Conservation (phyloP, 169 alveolate species). For the Perkinsus olseni region DNA sequence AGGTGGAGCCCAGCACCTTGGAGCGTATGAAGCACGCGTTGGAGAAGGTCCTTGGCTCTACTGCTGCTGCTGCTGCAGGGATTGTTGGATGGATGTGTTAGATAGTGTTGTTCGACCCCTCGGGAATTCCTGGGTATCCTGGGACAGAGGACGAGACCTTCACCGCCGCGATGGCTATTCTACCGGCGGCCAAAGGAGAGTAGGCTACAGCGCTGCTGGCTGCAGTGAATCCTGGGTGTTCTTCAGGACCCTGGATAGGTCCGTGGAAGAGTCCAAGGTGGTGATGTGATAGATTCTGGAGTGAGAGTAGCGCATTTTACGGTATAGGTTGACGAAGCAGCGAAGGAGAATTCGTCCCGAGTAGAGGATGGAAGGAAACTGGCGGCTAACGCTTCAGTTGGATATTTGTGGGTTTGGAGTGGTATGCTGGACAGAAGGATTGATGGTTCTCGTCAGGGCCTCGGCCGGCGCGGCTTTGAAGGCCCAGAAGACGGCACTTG, state of each 20-base stretch:
- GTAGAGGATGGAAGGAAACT: neutral
- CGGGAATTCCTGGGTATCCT: neutral
- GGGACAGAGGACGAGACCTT: neutral
- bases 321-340: neutral
- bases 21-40: neutral
- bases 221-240: neutral
- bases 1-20: neutral
- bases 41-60: neutral
- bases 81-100: neutral
- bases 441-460: neutral
- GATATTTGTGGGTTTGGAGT: neutral
- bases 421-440: neutral
- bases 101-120: neutral
- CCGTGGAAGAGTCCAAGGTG: neutral
- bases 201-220: neutral
- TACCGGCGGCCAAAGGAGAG: neutral
- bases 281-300: neutral
- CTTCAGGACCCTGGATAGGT: neutral
- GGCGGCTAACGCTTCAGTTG: neutral
- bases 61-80: neutral
- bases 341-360: neutral
- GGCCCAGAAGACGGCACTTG: constrained; percentile 4
- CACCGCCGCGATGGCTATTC: neutral
- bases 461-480: neutral
- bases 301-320: neutral